phyloP scores from a whole-genome alignment of 257 asterid genomes.

The Paulownia fortunei region DNA sequence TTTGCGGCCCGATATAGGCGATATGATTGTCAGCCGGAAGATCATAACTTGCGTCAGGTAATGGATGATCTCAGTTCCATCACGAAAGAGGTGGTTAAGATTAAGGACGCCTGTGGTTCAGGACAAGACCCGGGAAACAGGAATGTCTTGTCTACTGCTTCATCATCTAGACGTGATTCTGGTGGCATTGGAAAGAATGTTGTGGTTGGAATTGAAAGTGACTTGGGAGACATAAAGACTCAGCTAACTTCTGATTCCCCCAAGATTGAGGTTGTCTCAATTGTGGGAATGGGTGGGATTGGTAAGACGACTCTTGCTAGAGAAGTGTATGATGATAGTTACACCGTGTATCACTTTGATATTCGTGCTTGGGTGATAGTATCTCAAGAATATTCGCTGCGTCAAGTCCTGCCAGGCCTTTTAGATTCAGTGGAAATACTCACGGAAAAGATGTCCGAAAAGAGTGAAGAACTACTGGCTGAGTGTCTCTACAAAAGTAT shows the following conservation, averaged over 20 bases:
- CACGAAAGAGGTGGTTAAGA: neutral
- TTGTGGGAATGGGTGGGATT: constrained; percentile 41
- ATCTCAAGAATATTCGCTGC: constrained; percentile 10
- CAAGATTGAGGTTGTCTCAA: neutral
- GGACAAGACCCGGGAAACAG: neutral
- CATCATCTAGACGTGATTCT: neutral
- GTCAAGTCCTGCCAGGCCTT: neutral
- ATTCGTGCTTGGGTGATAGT: constrained; percentile 14
- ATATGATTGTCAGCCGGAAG: neutral
- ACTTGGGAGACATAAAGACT: neutral
- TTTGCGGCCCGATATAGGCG: too few species aligned
- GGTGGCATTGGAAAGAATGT: neutral
- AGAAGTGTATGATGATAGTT: neutral
- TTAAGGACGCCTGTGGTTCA: neutral
- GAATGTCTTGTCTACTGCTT: neutral
- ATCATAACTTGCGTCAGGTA: neutral
- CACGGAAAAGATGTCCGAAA: neutral
- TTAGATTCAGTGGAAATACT: neutral
- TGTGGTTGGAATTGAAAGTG: constrained; percentile 28
- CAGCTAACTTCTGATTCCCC: neutral
- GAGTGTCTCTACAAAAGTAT: neutral
- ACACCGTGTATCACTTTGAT: constrained; percentile 1
- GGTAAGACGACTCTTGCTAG: constrained; percentile 39
- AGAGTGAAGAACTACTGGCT: neutral
- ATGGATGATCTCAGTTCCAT: neutral